Percentiles rank a stretch among this genome's conserved stretches.
Evolutionary conservation across 2,329 filamentous ascomycete species (phyloP).

Genomic region (Dothideomycetes sp.): DNA sequence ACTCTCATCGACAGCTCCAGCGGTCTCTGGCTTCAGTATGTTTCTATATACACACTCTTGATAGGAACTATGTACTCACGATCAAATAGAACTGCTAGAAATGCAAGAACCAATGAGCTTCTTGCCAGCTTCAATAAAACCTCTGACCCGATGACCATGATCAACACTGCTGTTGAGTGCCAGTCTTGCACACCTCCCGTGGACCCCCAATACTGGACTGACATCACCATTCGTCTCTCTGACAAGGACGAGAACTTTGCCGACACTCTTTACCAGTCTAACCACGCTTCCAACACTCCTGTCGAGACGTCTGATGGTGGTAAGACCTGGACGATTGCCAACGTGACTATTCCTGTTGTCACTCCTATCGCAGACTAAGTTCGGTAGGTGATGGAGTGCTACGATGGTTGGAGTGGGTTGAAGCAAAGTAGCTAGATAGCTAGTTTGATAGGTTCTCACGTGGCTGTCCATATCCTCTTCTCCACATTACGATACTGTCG

Average conservation of each 20-base stretch:
- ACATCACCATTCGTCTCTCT: constrained; percentile 8
- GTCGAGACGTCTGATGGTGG: constrained; percentile 6
- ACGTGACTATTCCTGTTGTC: constrained; percentile 9
- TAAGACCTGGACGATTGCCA: constrained; percentile 10
- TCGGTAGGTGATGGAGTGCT: too few relatives aligned
- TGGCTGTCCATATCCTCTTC: too few relatives aligned
- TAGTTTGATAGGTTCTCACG: too few relatives aligned
- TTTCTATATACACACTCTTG: too few relatives aligned
- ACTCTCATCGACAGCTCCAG: constrained; percentile 15
- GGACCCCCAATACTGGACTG: constrained; percentile 5
- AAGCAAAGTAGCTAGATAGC: too few relatives aligned
- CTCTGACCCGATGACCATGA: constrained; percentile 2
- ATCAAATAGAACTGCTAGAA: constrained; percentile 1
- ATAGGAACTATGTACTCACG: too few relatives aligned
- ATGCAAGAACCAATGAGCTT: constrained; percentile 2
- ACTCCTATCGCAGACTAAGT: constrained; percentile 2
- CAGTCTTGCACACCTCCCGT: constrained; percentile 6
- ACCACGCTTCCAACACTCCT: constrained; percentile 5
- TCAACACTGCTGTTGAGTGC: constrained; percentile 9
- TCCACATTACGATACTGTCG: too few relatives aligned
- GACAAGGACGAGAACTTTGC: constrained; percentile 7
- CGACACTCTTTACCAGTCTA: constrained; percentile 1
- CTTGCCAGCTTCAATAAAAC: constrained; percentile 5
- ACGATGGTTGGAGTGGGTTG: too few relatives aligned
- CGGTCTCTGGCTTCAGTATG: constrained; percentile 15